Evolutionary conservation across 164 flowering plant species (phyloP), one percentile per base, ranked within the genome.

Genomic region (Cinnamomum micranthum): DNA sequence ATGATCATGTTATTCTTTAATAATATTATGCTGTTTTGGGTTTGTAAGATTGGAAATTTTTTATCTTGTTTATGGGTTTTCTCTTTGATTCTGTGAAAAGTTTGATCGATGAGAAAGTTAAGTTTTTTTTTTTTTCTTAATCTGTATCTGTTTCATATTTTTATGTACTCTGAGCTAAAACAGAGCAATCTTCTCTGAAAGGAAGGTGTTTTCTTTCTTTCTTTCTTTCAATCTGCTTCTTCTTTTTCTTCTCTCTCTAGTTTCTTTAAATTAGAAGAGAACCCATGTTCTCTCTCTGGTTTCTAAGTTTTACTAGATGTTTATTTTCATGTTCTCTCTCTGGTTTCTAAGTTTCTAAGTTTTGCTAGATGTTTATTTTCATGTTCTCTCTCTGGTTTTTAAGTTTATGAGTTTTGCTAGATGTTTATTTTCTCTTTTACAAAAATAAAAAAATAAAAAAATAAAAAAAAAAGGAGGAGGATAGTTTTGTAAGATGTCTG

Each of bases 11-110:
- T 55, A 23, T 62, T 31, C 27, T 19, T 75, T 67, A 17, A 4
- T 67, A 58, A 11, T 20, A 4, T 69, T 80, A 41, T 63, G 47
- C 9, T 41, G 47, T 41, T 41, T 74, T 24, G 51, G 11, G 58
- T 75, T 75, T 17, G 2, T 22, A 28, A 14, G 23, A 15, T 25
- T 31, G 47, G 10, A 41, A 41, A 41, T 3, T 41, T 41, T 7
- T 6, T 11, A 41, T 41, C 1, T 51, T 41, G n/a, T 23, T 73
- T 33, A 19, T 58, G 9, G 7, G 22, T 27, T 33, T 60, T 72
- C 23, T 23, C 51, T 59, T 69, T 69, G 25, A 22, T 71, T 52
- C 35, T 22, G 13, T n/a, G 63, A 59, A 17, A 17, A 17, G 63
- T 59, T 59, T 19, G 22, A 17, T 65, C 5, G 14, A 25, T 65